These are phyloP conservation scores for Coemansia sp. DNA, from an alignment of 192 early-diverging fungal species.

Conservation along the genomic window DNA sequence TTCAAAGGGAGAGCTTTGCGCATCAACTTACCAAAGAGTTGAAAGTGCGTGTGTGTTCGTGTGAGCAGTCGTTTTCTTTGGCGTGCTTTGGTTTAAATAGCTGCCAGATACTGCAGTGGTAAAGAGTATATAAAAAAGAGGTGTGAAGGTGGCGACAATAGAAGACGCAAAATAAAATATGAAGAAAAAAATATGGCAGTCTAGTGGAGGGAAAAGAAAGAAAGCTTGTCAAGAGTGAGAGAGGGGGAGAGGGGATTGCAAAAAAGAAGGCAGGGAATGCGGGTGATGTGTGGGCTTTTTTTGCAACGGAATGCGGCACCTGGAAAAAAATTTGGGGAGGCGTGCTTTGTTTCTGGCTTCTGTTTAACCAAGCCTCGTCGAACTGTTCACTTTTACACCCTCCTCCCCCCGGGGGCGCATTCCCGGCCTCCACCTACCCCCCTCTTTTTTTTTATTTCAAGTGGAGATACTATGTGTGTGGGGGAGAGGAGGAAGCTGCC, in stretches of 20 bases:
- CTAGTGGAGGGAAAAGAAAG: conserved; percentile 6
- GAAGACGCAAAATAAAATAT: neutral
- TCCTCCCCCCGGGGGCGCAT: neutral
- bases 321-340: neutral
- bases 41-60: conserved; percentile 3
- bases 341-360: conserved; percentile 6
- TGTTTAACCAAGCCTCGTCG: neutral
- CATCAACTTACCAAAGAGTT: conserved; percentile 5
- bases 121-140: neutral
- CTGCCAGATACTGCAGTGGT: neutral
- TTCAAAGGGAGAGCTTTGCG: conserved; percentile 2
- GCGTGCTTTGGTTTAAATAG: neutral
- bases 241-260: neutral
- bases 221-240: neutral
- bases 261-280: conserved; percentile 5
- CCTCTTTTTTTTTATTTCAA: neutral
- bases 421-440: conserved; percentile 6
- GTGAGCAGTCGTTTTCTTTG: neutral
- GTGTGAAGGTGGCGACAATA: conserved; percentile 2
- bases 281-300: neutral
- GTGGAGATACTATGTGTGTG: neutral
- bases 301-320: neutral
- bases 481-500: neutral
- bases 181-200: conserved; percentile 6
- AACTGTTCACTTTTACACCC: neutral